Evolutionary conservation across 2,329 filamentous ascomycete species (phyloP).

Genomic region (Fusarium anthophilum): DNA sequence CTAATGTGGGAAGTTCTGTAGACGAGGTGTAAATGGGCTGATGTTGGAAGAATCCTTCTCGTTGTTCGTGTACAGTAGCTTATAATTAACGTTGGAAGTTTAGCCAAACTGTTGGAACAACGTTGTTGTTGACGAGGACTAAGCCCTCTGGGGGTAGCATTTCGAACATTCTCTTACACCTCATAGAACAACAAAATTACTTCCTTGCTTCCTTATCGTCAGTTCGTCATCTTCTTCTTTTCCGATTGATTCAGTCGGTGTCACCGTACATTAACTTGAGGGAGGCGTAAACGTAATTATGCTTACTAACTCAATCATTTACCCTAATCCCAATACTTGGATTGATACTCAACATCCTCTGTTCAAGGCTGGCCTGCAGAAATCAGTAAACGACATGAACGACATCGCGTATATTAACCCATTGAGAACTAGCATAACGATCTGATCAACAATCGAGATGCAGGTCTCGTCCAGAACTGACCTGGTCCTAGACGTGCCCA

Average conservation of each 20-base stretch:
- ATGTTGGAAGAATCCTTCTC: not conserved
- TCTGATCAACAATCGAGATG: not conserved
- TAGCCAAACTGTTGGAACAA: not conserved
- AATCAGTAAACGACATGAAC: not conserved
- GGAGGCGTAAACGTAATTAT: not conserved
- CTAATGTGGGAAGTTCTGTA: slow-evolving; percentile 14
- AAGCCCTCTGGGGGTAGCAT: not conserved
- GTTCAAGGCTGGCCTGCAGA: not conserved
- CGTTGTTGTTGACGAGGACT: not conserved
- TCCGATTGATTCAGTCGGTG: not conserved
- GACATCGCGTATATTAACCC: not conserved
- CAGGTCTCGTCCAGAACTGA: not conserved
- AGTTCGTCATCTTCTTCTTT: not conserved
- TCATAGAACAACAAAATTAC: not conserved
- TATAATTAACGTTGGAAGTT: not conserved
- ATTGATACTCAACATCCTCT: not conserved
- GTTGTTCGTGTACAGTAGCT: not conserved
- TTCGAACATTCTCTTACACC: not conserved
- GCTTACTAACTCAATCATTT: not conserved
- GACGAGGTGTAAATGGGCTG: not conserved
- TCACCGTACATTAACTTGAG: not conserved
- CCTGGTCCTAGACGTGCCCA: not conserved
- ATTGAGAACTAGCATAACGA: not conserved
- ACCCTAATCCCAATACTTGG: not conserved
- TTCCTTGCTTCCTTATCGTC: not conserved